Evolutionary conservation across 2,329 filamentous ascomycete genomes (phyloP), one percentile per base, ranked within the genome.

Genomic region (Botryosphaeria dothidea): DNA sequence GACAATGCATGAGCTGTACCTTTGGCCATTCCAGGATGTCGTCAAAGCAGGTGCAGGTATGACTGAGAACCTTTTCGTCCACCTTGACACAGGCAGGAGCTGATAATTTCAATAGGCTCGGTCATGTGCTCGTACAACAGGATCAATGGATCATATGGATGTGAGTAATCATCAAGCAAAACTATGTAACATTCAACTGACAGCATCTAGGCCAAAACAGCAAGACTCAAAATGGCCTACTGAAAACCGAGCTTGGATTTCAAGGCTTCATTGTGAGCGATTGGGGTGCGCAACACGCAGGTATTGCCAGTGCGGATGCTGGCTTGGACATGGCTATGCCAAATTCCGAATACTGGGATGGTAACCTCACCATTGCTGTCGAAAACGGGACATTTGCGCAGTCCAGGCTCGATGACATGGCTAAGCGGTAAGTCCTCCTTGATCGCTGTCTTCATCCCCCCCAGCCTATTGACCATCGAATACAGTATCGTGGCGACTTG

Each of bases 161-260:
- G 84, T 71, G 78, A 83, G 68, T 41, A 9, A 13, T 41, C 3
- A 13, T n/a, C 51, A 4, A 4, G 3, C 11, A 19, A 15, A 11
- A 17, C 17, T 41, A 19, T 11, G n/a, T 51, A 15, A 17, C 3
- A 13, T 58, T 66, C 7, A 23, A n/a, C 52, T 41, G 11, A 56
- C 52, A 9, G 19, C 9, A n/a, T 74, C 67, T 66, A 9, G 77
- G 81, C 70, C 73, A 80, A 65, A 95, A 94, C 80, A 90, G 88
- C 38, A 88, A 90, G 71, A 78, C 90, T 8, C 79, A 92, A 69
- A 95, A 95, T 72, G 87, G 88, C 46, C 78, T 95, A 2, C 82
- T 95, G 69, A 95, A 95, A 79, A 84, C 85, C 31, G 91, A 95
- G 77, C 82, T 94, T 1, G 91, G 90, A 45, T 94, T 94, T 79